These are phyloP conservation scores for Aurinia saxatilis DNA, from an alignment of 345 rosid species.

Conservation along the genomic window DNA sequence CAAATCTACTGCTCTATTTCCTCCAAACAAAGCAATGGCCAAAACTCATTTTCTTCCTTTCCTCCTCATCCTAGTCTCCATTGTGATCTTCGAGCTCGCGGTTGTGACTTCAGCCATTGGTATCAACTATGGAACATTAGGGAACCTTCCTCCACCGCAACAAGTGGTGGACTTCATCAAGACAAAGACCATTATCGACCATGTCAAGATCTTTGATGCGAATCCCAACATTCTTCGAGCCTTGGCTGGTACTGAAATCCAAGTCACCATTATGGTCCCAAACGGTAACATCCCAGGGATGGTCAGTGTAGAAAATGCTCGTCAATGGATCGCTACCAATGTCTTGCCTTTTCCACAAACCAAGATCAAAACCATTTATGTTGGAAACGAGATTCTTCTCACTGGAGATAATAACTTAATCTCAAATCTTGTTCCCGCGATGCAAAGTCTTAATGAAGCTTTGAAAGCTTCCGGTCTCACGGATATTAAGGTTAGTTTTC, in stretches of 20 bases:
- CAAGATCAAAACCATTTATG: slow-evolving; percentile 38
- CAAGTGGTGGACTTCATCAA: slow-evolving; percentile 57
- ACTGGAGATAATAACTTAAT: slow-evolving; percentile 26
- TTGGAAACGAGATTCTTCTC: slow-evolving; percentile 63
- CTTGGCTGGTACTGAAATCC: slow-evolving; percentile 40
- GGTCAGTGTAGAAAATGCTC: slow-evolving; percentile 20
- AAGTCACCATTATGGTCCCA: slow-evolving; percentile 39
- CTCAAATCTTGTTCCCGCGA: slow-evolving; percentile 51
- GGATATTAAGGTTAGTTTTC: slow-evolving; percentile 38
- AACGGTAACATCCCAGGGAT: slow-evolving; percentile 47
- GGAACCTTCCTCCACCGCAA: slow-evolving; percentile 57
- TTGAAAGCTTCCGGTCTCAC: slow-evolving; percentile 39
- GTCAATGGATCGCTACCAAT: slow-evolving; percentile 46
- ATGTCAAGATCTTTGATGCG: slow-evolving; percentile 52
- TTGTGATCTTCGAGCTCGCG: slow-evolving; percentile 35
- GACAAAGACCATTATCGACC: slow-evolving; percentile 46
- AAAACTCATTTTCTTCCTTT: not conserved
- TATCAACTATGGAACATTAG: slow-evolving; percentile 60
- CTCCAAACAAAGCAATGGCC: not conserved
- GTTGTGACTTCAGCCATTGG: slow-evolving; percentile 39
- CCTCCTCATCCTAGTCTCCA: slow-evolving; percentile 23
- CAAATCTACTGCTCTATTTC: too few relatives aligned
- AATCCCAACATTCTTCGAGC: slow-evolving; percentile 56
- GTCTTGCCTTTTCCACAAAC: slow-evolving; percentile 53
- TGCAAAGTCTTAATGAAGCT: slow-evolving; percentile 43